These are phyloP conservation scores for Trichocomaceae sp. DNA, from an alignment of 2,329 filamentous ascomycete species.

Conservation along the genomic window DNA sequence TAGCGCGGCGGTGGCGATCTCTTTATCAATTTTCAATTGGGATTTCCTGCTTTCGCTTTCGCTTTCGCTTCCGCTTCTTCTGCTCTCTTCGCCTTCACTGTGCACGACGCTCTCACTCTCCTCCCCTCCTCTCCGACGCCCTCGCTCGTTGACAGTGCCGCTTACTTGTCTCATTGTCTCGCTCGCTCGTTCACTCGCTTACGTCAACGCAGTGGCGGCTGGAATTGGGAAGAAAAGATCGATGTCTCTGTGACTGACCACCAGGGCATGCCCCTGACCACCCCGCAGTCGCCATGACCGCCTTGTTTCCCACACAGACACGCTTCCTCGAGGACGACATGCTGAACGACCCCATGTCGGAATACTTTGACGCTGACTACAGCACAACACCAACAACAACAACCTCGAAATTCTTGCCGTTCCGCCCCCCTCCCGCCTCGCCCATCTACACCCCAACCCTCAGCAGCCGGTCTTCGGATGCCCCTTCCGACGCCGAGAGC, in stretches of 20 bases:
- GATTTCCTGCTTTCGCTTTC: not conserved
- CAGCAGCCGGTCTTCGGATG: conserved; percentile 32
- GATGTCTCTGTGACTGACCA: no score
- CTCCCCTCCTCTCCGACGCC: no score
- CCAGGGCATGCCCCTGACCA: no score
- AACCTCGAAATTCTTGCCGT: conserved; percentile 32
- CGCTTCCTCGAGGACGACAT: conserved; percentile 25
- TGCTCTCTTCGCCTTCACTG: not conserved
- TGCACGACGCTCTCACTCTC: no score
- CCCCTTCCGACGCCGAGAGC: conserved; percentile 23
- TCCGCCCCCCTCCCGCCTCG: conserved; percentile 24
- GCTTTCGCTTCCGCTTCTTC: not conserved
- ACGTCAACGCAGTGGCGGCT: no score
- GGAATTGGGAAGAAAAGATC: no score
- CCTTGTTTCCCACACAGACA: conserved; percentile 18
- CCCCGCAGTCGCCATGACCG: not conserved
- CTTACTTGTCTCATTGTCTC: no score
- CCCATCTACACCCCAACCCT: conserved; percentile 33
- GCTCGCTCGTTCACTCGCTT: no score
- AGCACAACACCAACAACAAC: conserved; percentile 25
- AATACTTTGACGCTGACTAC: conserved; percentile 21
- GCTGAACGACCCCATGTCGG: conserved; percentile 24
- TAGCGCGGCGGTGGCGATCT: no score
- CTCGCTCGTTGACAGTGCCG: no score
- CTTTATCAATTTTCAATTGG: not conserved